Conservation (phyloP, 495 filamentous ascomycete genomes). For the Amphirosellinia nigrospora region DNA sequence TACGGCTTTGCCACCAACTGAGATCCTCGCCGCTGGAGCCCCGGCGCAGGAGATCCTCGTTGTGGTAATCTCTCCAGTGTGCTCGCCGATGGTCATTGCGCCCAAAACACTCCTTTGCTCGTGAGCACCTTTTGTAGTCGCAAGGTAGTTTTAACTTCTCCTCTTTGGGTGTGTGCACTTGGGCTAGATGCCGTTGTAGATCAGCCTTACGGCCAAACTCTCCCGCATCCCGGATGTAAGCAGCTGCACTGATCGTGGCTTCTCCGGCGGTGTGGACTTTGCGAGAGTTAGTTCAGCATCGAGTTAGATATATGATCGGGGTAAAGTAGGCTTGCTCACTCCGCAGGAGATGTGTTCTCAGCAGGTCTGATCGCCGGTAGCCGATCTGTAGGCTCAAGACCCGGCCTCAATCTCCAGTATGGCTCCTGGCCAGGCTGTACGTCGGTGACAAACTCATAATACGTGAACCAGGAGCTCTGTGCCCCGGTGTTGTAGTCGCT, state of each 20-base stretch:
- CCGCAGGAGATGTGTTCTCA: not conserved
- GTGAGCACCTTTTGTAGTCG: conserved; percentile 49
- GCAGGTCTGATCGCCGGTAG: conserved; percentile 22
- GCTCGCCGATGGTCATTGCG: conserved; percentile 56
- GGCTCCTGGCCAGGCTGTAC: conserved; percentile 29
- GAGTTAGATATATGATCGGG: not conserved
- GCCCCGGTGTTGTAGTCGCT: not conserved
- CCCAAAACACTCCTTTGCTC: conserved; percentile 45
- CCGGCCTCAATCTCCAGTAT: conserved; percentile 32
- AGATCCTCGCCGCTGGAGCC: conserved; percentile 29
- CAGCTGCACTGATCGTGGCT: conserved; percentile 32
- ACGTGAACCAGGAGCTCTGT: conserved; percentile 17
- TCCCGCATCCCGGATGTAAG: conserved; percentile 38
- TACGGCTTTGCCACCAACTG: conserved; percentile 38
- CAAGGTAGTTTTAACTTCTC: conserved; percentile 48
- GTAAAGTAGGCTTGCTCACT: conserved; percentile 28
- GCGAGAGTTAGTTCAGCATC: conserved; percentile 21
- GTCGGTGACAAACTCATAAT: conserved; percentile 30
- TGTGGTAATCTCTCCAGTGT: conserved; percentile 56
- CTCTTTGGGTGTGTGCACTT: conserved; percentile 42
- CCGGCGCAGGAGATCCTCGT: conserved; percentile 52
- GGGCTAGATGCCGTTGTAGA: conserved; percentile 51
- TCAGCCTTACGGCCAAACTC: conserved; percentile 55
- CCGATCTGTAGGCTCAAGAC: conserved; percentile 12
- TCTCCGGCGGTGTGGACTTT: conserved; percentile 28